A percentile compares a stretch with the other conserved stretches of the same genome.
Conservation (phyloP, 306 rosid genomes). For the Elaeagnus macrophylla region DNA sequence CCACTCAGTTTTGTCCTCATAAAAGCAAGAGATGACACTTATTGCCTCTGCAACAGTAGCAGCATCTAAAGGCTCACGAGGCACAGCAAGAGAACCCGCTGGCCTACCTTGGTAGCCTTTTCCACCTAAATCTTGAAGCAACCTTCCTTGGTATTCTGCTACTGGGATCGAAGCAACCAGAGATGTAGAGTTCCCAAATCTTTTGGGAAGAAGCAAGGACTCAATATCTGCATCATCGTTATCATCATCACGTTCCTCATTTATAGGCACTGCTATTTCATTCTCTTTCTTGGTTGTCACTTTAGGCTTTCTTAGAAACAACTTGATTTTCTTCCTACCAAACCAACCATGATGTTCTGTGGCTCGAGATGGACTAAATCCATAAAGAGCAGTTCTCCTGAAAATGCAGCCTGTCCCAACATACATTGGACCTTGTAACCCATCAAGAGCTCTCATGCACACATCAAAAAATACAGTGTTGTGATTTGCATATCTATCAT, state of each 20-base stretch:
- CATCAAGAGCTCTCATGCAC: slow-evolving; percentile 84
- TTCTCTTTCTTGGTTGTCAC: slow-evolving; percentile 53
- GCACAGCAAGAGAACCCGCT: slow-evolving; percentile 72
- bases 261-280: slow-evolving; percentile 52
- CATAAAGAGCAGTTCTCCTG: slow-evolving; percentile 77
- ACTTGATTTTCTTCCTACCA: slow-evolving; percentile 52
- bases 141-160: slow-evolving; percentile 77
- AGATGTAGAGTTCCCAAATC: slow-evolving; percentile 68
- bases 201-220: slow-evolving; percentile 62
- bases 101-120: slow-evolving; percentile 61
- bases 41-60: slow-evolving; percentile 84
- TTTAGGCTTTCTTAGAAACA: slow-evolving; percentile 41
- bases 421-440: slow-evolving; percentile 82
- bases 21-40: slow-evolving; percentile 72
- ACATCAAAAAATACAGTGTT: slow-evolving; percentile 84
- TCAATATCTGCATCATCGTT: slow-evolving; percentile 68
- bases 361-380: slow-evolving; percentile 80
- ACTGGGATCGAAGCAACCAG: slow-evolving; percentile 69
- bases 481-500: slow-evolving; percentile 76
- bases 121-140: slow-evolving; percentile 60
- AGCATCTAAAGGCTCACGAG: slow-evolving; percentile 79
- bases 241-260: slow-evolving; percentile 18
- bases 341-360: slow-evolving; percentile 78
- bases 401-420: slow-evolving; percentile 88
- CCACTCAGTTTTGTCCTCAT: slow-evolving; percentile 87